A percentile compares a stretch with the other conserved stretches of the same genome.
These are phyloP conservation scores for Funneliformis mosseae DNA, from an alignment of 192 early-diverging fungal species.

Conservation along the genomic window DNA sequence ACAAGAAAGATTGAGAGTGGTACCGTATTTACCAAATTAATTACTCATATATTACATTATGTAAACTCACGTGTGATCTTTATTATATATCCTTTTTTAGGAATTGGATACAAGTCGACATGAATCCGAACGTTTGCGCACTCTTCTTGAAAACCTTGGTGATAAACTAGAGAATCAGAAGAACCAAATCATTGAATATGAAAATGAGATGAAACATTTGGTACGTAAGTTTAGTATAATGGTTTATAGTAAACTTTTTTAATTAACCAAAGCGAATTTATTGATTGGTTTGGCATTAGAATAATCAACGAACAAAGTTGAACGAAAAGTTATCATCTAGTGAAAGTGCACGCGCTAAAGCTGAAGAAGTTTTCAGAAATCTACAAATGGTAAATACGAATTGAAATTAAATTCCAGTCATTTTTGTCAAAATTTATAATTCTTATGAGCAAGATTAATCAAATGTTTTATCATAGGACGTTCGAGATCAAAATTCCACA, in stretches of 20 bases:
- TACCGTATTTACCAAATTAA: neutral
- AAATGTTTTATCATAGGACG: neutral
- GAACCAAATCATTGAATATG: slow-evolving; percentile 36
- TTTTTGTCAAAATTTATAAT: too few species aligned
- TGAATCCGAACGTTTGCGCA: slow-evolving; percentile 42
- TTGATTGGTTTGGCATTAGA: neutral
- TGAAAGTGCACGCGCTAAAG: slow-evolving; percentile 37
- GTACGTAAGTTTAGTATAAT: slow-evolving; percentile 23
- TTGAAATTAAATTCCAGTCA: neutral
- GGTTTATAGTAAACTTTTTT: neutral
- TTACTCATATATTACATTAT: neutral
- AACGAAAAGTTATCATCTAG: slow-evolving; percentile 38
- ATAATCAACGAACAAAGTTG: slow-evolving; percentile 33
- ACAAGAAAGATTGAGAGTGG: slow-evolving; percentile 42
- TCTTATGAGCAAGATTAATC: neutral
- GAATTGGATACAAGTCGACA: slow-evolving; percentile 41
- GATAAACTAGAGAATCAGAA: slow-evolving; percentile 38
- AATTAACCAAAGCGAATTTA: neutral
- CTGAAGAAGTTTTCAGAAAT: slow-evolving; percentile 36
- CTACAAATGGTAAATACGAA: slow-evolving; percentile 17
- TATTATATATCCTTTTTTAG: slow-evolving; percentile 22
- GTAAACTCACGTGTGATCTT: too few species aligned
- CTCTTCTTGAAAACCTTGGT: slow-evolving; percentile 23
- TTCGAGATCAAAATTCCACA: slow-evolving; percentile 39
- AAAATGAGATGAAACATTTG: slow-evolving; percentile 45